Percentiles rank a stretch among this genome's conserved stretches.
phyloP scores from a whole-genome alignment of 2,329 filamentous ascomycete genomes.

The Neocucurbitaria cava region DNA sequence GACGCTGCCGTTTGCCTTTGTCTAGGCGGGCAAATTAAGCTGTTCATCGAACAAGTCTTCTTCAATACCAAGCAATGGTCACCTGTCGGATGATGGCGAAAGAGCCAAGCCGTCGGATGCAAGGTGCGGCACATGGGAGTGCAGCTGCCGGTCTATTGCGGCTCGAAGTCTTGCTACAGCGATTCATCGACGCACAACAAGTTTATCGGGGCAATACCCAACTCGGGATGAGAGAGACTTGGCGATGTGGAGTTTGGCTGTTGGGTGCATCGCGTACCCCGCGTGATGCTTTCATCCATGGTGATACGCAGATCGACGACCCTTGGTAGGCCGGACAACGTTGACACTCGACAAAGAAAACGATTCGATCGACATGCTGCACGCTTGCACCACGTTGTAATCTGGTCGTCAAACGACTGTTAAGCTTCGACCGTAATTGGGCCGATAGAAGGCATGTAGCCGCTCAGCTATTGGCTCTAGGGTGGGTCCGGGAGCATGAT shows the following conservation, averaged over 20 bases:
- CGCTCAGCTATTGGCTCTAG: conserved; percentile 18
- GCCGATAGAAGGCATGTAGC: conserved; percentile 8
- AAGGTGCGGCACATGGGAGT: neutral
- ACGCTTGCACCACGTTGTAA: conserved; percentile 11
- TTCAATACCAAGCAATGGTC: neutral
- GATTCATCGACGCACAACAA: neutral
- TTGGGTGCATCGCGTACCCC: conserved; percentile 14
- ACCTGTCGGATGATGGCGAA: neutral
- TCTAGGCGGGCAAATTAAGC: neutral
- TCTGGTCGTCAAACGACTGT: conserved; percentile 7
- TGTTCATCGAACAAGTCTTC: neutral
- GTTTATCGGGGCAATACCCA: conserved; percentile 13
- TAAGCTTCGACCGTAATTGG: conserved; percentile 10
- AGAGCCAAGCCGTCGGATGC: conserved; percentile 1
- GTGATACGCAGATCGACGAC: conserved; percentile 4
- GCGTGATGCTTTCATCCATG: conserved; percentile 5
- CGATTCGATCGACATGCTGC: conserved; percentile 6
- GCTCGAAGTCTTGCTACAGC: neutral
- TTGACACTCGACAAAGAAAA: conserved; percentile 15
- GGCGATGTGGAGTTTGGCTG: conserved; percentile 14
- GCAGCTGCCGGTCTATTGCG: neutral
- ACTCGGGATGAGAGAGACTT: conserved; percentile 10
- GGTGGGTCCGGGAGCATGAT: conserved; percentile 17
- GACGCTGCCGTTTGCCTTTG: neutral
- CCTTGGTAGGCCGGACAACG: conserved; percentile 3